Base-by-base conservation (phyloP, 1,284 basidiomycete species). In the Golubevia sp. region DNA sequence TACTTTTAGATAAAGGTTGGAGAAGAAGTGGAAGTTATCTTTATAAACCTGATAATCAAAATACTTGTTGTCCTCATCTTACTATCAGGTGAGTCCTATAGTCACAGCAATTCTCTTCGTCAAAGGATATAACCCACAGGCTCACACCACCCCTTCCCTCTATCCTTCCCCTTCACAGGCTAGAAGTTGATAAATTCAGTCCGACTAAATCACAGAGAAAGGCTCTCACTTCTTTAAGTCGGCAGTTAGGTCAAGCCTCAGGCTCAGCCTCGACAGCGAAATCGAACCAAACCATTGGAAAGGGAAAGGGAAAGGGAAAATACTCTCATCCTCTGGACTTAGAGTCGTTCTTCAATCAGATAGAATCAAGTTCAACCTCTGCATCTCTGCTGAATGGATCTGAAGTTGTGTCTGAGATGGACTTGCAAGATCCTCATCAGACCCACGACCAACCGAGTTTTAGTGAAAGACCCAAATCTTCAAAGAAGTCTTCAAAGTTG, bases 11-110 rank as follows among this genome's bases (percentile, higher is more conserved):
- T 58, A 63, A 62, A 48, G 78, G 76, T 1, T 82, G 78, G 78
- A 64, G 80, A 54, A 64, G 80, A 0, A 74, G 73, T 0, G 80
- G 80, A 3, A 25, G 63, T 50, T 79, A 75, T 61, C 8, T 79
- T 38, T 82, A 82, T 70, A 77, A 79, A 57, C 74, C 77, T 1
- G 80, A 82, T 58, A 61, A 73, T 18, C 18, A 54, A 13, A 59
- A 76, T 8, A 78, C 74, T 4, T 82, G 80, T 61, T 82, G 80
- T 49, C 61, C 76, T 1, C 80, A 79, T 30, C 62, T 72, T 18
- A 63, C 76, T 0, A 79, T 82, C 11, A 70, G 79, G 21, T 59
- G 34, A n/a, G 58, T 24, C 18, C n/a, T n/a, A n/a, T n/a, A 44
- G 38, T 44, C 38, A 44, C 13, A n/a, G n/a, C n/a, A 44, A 44